These are phyloP conservation scores for Peribolospora kevripleyi DNA, from an alignment of 768 basidiomycete genomes.

Conservation along the genomic window DNA sequence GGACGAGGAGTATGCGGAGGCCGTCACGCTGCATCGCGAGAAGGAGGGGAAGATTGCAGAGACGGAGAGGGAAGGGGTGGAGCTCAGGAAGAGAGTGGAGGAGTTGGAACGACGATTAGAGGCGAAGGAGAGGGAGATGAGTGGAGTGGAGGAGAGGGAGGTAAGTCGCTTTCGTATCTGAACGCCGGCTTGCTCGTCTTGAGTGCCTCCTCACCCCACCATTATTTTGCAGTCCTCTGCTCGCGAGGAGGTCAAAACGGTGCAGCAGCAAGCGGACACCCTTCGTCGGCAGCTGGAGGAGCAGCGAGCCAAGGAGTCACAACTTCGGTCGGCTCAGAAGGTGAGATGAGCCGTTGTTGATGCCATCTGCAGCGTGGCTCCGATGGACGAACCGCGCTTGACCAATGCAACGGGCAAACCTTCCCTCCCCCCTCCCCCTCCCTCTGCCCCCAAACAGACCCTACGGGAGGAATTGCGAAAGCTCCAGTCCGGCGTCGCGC, in stretches of 20 bases:
- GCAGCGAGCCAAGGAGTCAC: conserved; percentile 33
- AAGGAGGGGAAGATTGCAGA: conserved; percentile 34
- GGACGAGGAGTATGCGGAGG: conserved; percentile 36
- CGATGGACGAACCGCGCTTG: background rate
- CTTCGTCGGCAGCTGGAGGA: conserved; percentile 54
- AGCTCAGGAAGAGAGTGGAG: conserved; percentile 19
- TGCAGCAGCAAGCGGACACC: conserved; percentile 26
- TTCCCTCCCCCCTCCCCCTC: background rate
- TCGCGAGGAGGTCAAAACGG: conserved; percentile 29
- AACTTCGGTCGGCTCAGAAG: conserved; percentile 53
- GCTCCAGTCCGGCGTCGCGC: conserved; percentile 71
- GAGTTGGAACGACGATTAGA: conserved; percentile 22
- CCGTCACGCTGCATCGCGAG: conserved; percentile 22
- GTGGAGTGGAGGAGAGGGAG: conserved; percentile 35
- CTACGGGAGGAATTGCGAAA: conserved; percentile 85
- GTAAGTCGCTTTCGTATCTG: conserved; percentile 22
- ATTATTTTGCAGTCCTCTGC: conserved; percentile 21
- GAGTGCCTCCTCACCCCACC: background rate
- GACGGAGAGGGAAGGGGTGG: conserved; percentile 25
- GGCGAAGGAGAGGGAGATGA: conserved; percentile 24
- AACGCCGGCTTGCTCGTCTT: background rate
- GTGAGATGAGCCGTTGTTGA: conserved; percentile 21
- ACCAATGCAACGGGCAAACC: too few relatives aligned
- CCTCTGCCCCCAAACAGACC: conserved; percentile 27
- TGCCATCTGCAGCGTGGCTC: background rate